Base-by-base conservation (phyloP, 179 eudicot species). In the Monotropa hypopitys region DNA sequence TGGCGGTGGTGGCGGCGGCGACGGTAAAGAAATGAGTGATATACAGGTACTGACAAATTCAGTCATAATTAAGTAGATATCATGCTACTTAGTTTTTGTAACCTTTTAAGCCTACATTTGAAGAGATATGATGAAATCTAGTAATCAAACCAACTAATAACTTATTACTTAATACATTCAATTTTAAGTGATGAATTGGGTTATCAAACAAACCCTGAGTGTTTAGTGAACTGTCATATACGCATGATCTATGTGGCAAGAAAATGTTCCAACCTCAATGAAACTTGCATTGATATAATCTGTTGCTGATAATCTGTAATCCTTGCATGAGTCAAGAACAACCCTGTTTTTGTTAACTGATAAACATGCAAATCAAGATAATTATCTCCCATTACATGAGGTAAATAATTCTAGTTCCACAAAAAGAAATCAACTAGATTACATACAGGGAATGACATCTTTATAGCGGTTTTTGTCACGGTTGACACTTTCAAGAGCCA, bases 261-360 rank as follows among this genome's bases (percentile, higher is more conserved):
- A 5, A 78, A 40, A 72, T 79, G 33, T 72, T 57, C 84, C 72
- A 80, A 91, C 97, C 82, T 78, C 83, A 35, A 95, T 81, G 73
- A 88, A 82, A 85, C 97, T 95, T 68, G 98, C 99, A 85, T 95
- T 95, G 70, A 95, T 91, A 82, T 93, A 95, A 72, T 97, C 99
- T 85, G 69, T 83, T 49, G 92, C 91, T 79, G 90, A 76, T 73
- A 90, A 83, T 62, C 93, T 87, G 80, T 89, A 84, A 78, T 94
- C 98, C 80, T 85, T 87, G 80, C 89, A 84, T 26, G 91, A 87
- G 76, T 87, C 82, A 82, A 95, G 84, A 53, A 91, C 87, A 84
- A 95, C 93, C 84, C 98, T 87, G 72, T 84, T 90, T 66, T 77
- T 78, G 80, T 95, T 97, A 82, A 83, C 98, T 95, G 92, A 72